Percentiles rank a stretch among this genome's conserved stretches.
Evolutionary conservation across 805 yeast genomes (phyloP).

Genomic region (Saccharomycopsis guyanensis): DNA sequence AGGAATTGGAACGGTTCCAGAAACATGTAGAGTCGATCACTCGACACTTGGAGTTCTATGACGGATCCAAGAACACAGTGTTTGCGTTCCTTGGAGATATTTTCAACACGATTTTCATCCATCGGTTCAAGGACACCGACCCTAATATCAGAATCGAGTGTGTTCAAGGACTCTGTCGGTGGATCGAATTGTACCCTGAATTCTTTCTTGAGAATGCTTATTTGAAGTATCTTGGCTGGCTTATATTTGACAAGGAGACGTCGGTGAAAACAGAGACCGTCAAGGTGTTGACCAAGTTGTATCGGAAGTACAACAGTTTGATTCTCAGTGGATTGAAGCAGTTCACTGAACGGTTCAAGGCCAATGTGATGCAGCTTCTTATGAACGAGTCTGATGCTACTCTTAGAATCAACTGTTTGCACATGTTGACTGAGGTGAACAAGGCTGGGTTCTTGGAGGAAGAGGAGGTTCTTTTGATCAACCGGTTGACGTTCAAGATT

Average conservation of each 20-base stretch:
- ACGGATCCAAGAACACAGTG: slow-evolving; percentile 43
- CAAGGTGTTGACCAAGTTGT: slow-evolving; percentile 43
- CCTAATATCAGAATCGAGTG: slow-evolving; percentile 65
- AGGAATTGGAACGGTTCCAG: slow-evolving; percentile 28
- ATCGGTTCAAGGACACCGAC: slow-evolving; percentile 77
- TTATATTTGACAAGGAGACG: slow-evolving; percentile 61
- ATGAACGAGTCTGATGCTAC: slow-evolving; percentile 45
- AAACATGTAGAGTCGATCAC: slow-evolving; percentile 42
- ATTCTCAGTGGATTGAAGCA: slow-evolving; percentile 63
- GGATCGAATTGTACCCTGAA: slow-evolving; percentile 70
- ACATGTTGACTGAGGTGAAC: slow-evolving; percentile 47
- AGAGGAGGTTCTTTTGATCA: slow-evolving; percentile 39
- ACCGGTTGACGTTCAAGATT: slow-evolving; percentile 34
- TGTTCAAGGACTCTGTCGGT: slow-evolving; percentile 49
- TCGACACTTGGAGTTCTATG: slow-evolving; percentile 33
- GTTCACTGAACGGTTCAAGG: slow-evolving; percentile 68
- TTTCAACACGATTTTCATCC: slow-evolving; percentile 57
- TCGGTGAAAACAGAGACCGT: slow-evolving; percentile 60
- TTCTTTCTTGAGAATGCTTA: slow-evolving; percentile 61
- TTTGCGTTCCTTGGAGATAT: slow-evolving; percentile 58
- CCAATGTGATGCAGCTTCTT: slow-evolving; percentile 58
- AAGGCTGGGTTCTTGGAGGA: slow-evolving; percentile 58
- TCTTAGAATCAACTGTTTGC: slow-evolving; percentile 45
- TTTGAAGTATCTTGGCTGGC: slow-evolving; percentile 77
- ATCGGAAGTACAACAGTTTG: slow-evolving; percentile 30